Conservation (phyloP, 345 rosid species). For the Tarenaya hassleriana region DNA sequence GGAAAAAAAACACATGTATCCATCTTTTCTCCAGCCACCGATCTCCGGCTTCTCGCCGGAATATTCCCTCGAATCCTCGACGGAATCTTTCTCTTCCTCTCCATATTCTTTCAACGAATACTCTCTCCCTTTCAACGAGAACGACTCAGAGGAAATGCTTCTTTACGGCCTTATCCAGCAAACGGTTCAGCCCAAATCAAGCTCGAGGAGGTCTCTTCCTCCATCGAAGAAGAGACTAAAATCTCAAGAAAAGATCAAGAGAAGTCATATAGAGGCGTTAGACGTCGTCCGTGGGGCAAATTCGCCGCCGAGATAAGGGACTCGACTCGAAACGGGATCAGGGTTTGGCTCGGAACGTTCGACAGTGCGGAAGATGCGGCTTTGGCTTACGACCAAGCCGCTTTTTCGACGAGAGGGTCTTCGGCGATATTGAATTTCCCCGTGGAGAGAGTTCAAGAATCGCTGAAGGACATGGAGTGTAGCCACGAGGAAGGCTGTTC, state of each 20-base stretch:
- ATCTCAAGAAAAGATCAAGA: constrained; percentile 34
- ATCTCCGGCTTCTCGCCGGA: constrained; percentile 55
- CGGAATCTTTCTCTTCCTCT: constrained; percentile 37
- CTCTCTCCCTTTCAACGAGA: constrained; percentile 80
- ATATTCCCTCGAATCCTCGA: constrained; percentile 47
- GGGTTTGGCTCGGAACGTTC: constrained; percentile 74
- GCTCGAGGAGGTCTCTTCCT: constrained; percentile 53
- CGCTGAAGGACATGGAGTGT: constrained; percentile 53
- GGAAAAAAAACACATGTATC: constrained; percentile 35
- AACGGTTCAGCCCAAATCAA: constrained; percentile 23
- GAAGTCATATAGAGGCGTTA: constrained; percentile 60
- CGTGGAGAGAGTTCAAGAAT: constrained; percentile 57
- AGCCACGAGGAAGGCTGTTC: constrained; percentile 57
- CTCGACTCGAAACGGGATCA: constrained; percentile 48
- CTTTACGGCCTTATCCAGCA: constrained; percentile 51
- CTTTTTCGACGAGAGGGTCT: constrained; percentile 58
- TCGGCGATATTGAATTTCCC: constrained; percentile 57
- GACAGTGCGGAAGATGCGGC: constrained; percentile 77
- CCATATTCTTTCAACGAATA: constrained; percentile 24
- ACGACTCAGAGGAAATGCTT: constrained; percentile 91
- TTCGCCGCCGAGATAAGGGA: constrained; percentile 80
- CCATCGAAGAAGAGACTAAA: constrained; percentile 17
- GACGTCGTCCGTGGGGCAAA: constrained; percentile 80
- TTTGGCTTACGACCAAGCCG: constrained; percentile 69
- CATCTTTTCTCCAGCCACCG: constrained; percentile 34